Evolutionary conservation across 2,329 filamentous ascomycete genomes (phyloP).

Genomic region (Colletotrichum brevisporum): DNA sequence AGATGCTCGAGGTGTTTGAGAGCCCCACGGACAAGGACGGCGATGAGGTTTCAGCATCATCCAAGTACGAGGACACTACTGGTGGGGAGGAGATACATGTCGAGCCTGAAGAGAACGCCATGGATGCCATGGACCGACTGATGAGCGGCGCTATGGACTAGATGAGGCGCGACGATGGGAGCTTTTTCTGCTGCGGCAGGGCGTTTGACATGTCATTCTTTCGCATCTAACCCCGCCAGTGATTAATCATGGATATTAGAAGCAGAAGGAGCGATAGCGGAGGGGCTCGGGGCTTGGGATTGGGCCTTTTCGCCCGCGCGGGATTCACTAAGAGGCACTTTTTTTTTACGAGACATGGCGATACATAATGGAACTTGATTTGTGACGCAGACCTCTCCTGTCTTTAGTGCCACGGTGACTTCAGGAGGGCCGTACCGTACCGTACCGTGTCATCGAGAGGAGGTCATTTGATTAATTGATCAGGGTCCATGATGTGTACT

Average conservation of each 20-base stretch:
- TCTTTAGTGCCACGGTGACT: conserved; percentile 21
- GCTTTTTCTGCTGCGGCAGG: conserved; percentile 37
- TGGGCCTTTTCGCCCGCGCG: conserved; percentile 9
- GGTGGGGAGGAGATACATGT: conserved; percentile 34
- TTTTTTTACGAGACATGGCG: conserved; percentile 19
- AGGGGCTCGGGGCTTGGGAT: conserved; percentile 4
- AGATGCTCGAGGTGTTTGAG: conserved; percentile 38
- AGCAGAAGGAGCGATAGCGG: conserved; percentile 21
- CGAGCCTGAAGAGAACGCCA: conserved; percentile 33
- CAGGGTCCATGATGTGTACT: not conserved
- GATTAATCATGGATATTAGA: conserved; percentile 17
- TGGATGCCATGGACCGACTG: conserved; percentile 35
- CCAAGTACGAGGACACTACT: conserved; percentile 12
- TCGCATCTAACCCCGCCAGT: not conserved
- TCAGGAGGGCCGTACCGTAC: not conserved
- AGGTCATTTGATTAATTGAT: conserved; percentile 1
- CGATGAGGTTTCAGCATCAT: conserved; percentile 27
- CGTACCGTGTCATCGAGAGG: conserved; percentile 1
- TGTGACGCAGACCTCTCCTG: conserved; percentile 15
- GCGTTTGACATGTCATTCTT: conserved; percentile 36
- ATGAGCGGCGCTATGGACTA: conserved; percentile 28
- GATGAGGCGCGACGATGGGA: conserved; percentile 19
- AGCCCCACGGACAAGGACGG: conserved; percentile 25
- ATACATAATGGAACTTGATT: conserved; percentile 15
- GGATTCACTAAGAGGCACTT: conserved; percentile 3